phyloP scores from a whole-genome alignment of 164 flowering plant species.

The Sedum album region DNA sequence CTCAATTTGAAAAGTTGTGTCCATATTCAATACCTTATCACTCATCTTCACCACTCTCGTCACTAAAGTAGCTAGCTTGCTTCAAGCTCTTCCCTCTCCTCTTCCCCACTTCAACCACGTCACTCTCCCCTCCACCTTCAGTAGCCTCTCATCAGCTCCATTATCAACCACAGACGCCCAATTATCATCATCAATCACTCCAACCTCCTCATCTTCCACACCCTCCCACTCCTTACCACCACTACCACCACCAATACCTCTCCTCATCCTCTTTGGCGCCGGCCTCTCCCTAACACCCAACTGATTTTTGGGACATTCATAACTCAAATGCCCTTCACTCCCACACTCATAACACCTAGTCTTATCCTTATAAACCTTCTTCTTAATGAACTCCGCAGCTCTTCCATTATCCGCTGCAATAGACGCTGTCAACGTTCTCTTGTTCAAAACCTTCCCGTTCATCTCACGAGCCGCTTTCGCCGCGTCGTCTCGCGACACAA shows the following conservation, averaged over 20 bases:
- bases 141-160: conserved; percentile 51
- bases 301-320: conserved; percentile 83
- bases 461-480: conserved; percentile 44
- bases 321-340: conserved; percentile 67
- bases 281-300: conserved; percentile 81
- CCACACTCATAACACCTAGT: conserved; percentile 91
- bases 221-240: conserved; percentile 13
- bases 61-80: conserved; percentile 73
- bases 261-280: conserved; percentile 29
- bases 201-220: conserved; percentile 22
- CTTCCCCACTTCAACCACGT: conserved; percentile 12
- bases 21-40: conserved; percentile 15
- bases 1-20: no score
- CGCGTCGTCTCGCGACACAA: conserved; percentile 65
- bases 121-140: conserved; percentile 13
- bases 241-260: no score
- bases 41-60: conserved; percentile 84
- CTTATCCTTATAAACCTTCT: conserved; percentile 79
- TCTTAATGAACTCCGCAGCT: conserved; percentile 70
- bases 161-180: conserved; percentile 86
- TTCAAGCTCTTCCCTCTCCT: conserved; percentile 36
- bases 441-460: conserved; percentile 68
- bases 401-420: conserved; percentile 86
- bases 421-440: conserved; percentile 49
- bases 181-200: conserved; percentile 50